Evolutionary conservation across 208 protist species (phyloP).

Genomic region (Acanthamoeba triangularis): DNA sequence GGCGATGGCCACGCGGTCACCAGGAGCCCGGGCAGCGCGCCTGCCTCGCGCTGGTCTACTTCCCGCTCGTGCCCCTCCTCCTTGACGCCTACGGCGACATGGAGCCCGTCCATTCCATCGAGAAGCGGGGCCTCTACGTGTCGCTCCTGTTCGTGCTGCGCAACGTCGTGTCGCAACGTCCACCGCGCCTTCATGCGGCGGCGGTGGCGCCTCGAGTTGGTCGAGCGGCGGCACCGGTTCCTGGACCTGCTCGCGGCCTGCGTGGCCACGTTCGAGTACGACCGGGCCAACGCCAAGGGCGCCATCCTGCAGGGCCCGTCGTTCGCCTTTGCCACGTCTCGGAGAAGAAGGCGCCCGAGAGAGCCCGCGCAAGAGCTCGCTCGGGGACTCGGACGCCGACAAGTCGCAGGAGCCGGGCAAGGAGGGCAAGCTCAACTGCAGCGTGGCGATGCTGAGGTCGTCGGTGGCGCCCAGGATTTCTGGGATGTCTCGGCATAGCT

Average conservation of each 20-base stretch:
- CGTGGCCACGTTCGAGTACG: constrained; percentile 64
- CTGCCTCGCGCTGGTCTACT: constrained; percentile 61
- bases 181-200: constrained; percentile 31
- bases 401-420: background rate
- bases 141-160: constrained; percentile 53
- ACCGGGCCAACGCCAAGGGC: constrained; percentile 1
- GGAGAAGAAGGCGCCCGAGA: constrained; percentile 62
- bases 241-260: constrained; percentile 51
- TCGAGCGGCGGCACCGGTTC: background rate
- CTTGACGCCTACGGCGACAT: constrained; percentile 37
- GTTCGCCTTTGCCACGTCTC: constrained; percentile 70
- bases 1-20: constrained; percentile 39
- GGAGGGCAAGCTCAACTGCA: constrained; percentile 57
- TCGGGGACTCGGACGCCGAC: background rate
- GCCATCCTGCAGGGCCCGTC: constrained; percentile 64
- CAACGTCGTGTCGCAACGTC: background rate
- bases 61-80: constrained; percentile 45
- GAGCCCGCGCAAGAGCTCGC: constrained; percentile 55
- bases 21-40: background rate
- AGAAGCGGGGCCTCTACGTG: constrained; percentile 66
- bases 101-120: background rate
- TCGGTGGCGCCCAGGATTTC: no score
- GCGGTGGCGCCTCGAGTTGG: constrained; percentile 45
- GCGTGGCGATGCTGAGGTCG: constrained; percentile 49
- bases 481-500: no score